These are phyloP conservation scores for Hericium coralloides DNA, from an alignment of 768 basidiomycete species.

Conservation along the genomic window DNA sequence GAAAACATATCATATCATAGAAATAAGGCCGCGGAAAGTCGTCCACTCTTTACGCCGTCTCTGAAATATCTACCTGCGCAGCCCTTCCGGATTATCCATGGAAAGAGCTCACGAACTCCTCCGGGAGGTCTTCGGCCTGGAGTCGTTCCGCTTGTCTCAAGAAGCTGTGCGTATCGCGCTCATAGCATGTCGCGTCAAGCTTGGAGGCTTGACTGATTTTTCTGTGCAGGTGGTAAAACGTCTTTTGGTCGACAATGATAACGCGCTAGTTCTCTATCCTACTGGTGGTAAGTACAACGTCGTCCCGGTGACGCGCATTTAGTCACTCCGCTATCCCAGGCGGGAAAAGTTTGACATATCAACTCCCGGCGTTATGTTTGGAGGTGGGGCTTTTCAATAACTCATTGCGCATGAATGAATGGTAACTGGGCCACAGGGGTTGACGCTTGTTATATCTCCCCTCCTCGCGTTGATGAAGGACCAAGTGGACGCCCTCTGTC, in stretches of 20 bases:
- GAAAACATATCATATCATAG: no score
- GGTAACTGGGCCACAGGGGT: conserved; percentile 5
- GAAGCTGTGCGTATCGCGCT: conserved; percentile 20
- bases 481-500: conserved; percentile 28
- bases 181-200: background rate
- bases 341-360: conserved; percentile 31
- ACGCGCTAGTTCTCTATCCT: conserved; percentile 33
- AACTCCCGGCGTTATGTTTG: conserved; percentile 33
- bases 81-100: conserved; percentile 17
- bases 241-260: conserved; percentile 30
- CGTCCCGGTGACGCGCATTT: background rate
- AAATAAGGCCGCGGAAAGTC: no score
- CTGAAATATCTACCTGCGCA: no score
- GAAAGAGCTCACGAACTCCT: conserved; percentile 25
- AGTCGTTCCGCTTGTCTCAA: conserved; percentile 29
- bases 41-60: no score
- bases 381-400: conserved; percentile 14
- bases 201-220: background rate
- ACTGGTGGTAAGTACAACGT: conserved; percentile 24
- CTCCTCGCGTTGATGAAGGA: conserved; percentile 30
- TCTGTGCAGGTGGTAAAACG: conserved; percentile 26
- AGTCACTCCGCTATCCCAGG: conserved; percentile 10
- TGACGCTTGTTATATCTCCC: conserved; percentile 30
- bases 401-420: background rate
- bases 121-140: conserved; percentile 27